Conservation (phyloP, 2,329 filamentous ascomycete genomes). For the Dissoconium aciculare region DNA sequence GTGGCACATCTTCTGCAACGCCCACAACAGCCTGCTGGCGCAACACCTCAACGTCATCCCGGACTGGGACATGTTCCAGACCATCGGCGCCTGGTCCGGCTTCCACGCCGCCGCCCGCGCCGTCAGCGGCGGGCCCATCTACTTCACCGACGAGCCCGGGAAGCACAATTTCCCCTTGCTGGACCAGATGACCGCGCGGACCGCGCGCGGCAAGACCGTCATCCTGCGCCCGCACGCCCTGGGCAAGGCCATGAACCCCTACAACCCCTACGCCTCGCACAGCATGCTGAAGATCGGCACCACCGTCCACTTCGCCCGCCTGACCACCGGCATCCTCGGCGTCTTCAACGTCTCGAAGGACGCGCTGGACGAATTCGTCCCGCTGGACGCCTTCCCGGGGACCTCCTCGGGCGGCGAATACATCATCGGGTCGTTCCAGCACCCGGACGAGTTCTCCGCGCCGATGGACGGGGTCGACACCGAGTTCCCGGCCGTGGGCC, state of each 20-base stretch:
- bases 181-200: slow-evolving; percentile 63
- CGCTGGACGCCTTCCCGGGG: slow-evolving; percentile 59
- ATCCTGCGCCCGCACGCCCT: slow-evolving; percentile 65
- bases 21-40: slow-evolving; percentile 71
- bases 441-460: slow-evolving; percentile 45
- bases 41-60: slow-evolving; percentile 76
- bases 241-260: slow-evolving; percentile 58
- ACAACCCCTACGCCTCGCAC: slow-evolving; percentile 60
- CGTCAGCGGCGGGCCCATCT: slow-evolving; percentile 80
- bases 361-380: slow-evolving; percentile 52
- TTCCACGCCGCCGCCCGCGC: slow-evolving; percentile 87
- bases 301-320: slow-evolving; percentile 54
- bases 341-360: slow-evolving; percentile 65
- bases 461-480: slow-evolving; percentile 28
- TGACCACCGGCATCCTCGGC: slow-evolving; percentile 63
- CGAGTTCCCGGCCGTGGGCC: slow-evolving; percentile 35
- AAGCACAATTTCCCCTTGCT: slow-evolving; percentile 64
- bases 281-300: slow-evolving; percentile 62
- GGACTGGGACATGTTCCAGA: slow-evolving; percentile 68
- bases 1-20: slow-evolving; percentile 93
- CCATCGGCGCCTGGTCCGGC: slow-evolving; percentile 51
- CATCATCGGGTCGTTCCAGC: slow-evolving; percentile 53
- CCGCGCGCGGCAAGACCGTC: slow-evolving; percentile 56
- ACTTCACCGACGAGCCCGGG: slow-evolving; percentile 82
- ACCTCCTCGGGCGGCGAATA: slow-evolving; percentile 48